Base-by-base conservation (phyloP, 1,284 basidiomycete species). In the Athelia sp. region DNA sequence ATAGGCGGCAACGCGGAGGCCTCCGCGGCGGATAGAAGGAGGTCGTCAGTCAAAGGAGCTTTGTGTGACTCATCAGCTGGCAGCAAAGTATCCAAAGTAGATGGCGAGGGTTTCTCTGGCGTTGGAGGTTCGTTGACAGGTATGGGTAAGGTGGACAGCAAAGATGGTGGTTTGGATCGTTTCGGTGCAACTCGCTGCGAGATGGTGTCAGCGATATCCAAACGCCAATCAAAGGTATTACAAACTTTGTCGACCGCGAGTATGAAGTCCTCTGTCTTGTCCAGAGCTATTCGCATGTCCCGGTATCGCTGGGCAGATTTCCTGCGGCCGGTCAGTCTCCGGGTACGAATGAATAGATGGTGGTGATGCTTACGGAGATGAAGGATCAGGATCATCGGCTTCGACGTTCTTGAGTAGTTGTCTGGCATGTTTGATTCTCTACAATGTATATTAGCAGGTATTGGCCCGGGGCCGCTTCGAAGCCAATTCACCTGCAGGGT, bases 351-450 rank as follows among this genome's bases (percentile, higher is more conserved):
- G 24, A 19, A 6, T 43, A 46, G 24, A 18, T 18, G 22, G 9
- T 9, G 9, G 6, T 34, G 35, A 6, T 19, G 69, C 79, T 57
- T 50, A 82, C 80, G 72, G 67, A 15, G 69, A 63, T 8, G 36
- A 40, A 24, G 69, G 63, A 31, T 73, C 71, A 10, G 65, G 62
- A 36, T 73, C 73, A 51, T 77, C 69, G 18, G 72, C 54, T 56
- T 82, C 76, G 6, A 85, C 73, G 50, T 76, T 81, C 56, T 72
- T 74, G 43, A 88, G 57, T 34, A 89, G 63, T 54, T 73, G 72
- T 46, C 74, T 68, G 0, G 84, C 84, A 58, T 79, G 76, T 56
- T 79, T 79, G 9, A 87, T 68, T 69, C 78, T 82, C 87, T 90
- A 54, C 48, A 15, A 45, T 4, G 14, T n/a, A 43, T 44, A 49